Base-by-base conservation (phyloP, 2,329 filamentous ascomycete species). In the Blastomyces percursus region DNA sequence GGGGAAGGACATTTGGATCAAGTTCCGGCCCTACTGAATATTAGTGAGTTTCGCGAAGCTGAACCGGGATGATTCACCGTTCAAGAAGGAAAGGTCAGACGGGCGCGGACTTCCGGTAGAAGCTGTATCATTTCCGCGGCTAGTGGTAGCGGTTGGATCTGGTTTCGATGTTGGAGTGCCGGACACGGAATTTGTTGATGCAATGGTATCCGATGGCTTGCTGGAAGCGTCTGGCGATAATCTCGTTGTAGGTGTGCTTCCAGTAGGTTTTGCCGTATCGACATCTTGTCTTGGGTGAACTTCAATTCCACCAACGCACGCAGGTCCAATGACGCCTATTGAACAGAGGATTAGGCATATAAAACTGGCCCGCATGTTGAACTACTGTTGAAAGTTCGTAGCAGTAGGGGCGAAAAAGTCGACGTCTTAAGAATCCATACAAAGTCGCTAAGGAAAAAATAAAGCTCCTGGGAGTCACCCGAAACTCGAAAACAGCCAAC, bases 1-100 rank as follows among this genome's bases (percentile, higher is more conserved):
- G 77, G 0, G 93, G 93, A 21, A 96, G 80, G 59, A 69, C 70
- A 61, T 73, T 70, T 0, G 68, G 67, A 40, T 50, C 66, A 64
- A 21, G 27, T 2, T 16, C 30, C 9, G 32, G 35, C 8, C 56
- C 61, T 60, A 54, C 16, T 46, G 24, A 46, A 7, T 12, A 38
- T 61, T 30, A 56, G 42, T 14, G 27, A 27, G 32, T 9, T 32
- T 35, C n/a, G 44, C 7, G 14, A 40, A 2, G 24, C 4, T 19
- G 35, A 11, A 38, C 9, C 11, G 14, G 27, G 38, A 48, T 48
- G 30, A 54, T 21, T 42, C 8, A 60, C 59, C 46, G 8, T 61
- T 24, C 35, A 57, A 21, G 16, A 46, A 61, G n/a, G 50, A 42
- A 52, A 55, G 14, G 12, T 61, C 40, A 32, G 52, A 21, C 19